Evolutionary conservation across 441 rosid species (phyloP).

Genomic region (Metrosideros polymorpha): DNA sequence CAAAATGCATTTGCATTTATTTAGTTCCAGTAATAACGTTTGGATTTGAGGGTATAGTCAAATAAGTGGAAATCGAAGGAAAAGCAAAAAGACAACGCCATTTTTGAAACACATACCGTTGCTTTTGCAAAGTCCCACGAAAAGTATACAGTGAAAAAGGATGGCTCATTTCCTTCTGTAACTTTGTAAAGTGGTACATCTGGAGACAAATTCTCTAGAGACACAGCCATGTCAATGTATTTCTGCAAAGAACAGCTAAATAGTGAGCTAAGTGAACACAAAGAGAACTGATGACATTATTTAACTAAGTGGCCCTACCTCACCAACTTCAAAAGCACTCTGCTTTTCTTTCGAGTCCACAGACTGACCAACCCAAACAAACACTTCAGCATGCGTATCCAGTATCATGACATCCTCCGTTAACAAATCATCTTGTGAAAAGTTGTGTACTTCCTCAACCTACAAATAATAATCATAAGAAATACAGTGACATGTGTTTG

Average conservation of each 20-base stretch:
- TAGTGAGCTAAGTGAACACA: conserved; percentile 8
- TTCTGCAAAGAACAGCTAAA: conserved; percentile 41
- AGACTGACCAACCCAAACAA: conserved; percentile 95
- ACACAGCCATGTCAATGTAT: conserved; percentile 66
- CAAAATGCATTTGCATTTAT: neutral
- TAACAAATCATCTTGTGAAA: conserved; percentile 90
- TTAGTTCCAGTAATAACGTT: neutral
- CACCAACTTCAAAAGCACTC: conserved; percentile 85
- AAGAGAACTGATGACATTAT: neutral
- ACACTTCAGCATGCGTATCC: conserved; percentile 94
- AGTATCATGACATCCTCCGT: conserved; percentile 88
- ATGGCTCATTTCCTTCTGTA: conserved; percentile 93
- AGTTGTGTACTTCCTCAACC: conserved; percentile 93
- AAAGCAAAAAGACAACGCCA: neutral
- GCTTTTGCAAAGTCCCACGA: conserved; percentile 84
- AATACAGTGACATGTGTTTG: neutral
- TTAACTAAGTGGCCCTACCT: conserved; percentile 33
- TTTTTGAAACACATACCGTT: conserved; percentile 31
- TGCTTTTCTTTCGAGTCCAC: conserved; percentile 88
- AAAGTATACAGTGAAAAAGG: conserved; percentile 88
- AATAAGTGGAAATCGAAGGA: neutral
- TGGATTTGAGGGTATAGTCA: neutral
- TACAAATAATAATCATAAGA: conserved; percentile 21
- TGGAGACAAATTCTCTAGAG: conserved; percentile 73
- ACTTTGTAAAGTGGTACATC: conserved; percentile 85